Base-by-base conservation (phyloP, 2,329 filamentous ascomycete species). In the Cryphonectria naterciae region DNA sequence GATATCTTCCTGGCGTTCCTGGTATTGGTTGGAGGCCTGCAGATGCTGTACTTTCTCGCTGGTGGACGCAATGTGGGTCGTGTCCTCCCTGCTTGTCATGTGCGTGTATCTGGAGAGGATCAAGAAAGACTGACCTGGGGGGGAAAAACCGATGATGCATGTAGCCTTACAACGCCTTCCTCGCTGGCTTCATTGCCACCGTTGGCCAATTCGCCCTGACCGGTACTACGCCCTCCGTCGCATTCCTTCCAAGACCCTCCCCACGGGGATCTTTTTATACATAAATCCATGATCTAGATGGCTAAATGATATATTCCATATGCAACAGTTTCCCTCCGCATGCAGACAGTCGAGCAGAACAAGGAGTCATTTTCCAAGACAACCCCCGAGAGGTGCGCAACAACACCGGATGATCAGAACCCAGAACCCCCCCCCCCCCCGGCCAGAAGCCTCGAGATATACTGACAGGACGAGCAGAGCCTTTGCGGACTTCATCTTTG, bases 171-270 rank as follows among this genome's bases (percentile, higher is more conserved):
- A 99, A 99, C 81, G 96, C 97, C 74, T 99, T 99, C 85, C 89
- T 99, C 43, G 93, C 95, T 43, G 97, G 96, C 64, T 99, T 99
- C 85, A 91, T 90, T 73, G 94, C 95, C 22, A 96, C 95, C 1
- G 95, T 99, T 74, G 96, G 96, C 73, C 96, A 99, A 81, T 99
- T 99, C 81, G 96, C 99, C 74, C 89, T 99, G 76, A 98, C 96
- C 66, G 93, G 94, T 86, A 91, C 78, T 84, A 85, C 62, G 25
- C 39, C 39, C 22, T 63, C 37, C 37, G 8, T 11, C 37, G 10
- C 37, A 39, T 39, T n/a, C 11, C 7, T 4, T 11, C 3, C 13
- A 35, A 46, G 3, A 11, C 25, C 58, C 17, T 56, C 3, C 10
- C 10, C 19, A n/a, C 7, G 22, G 8, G 22, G 0, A 11, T 49